Evolutionary conservation across 192 early-diverging fungal genomes (phyloP).

Genomic region (Umbelopsis sp.): DNA sequence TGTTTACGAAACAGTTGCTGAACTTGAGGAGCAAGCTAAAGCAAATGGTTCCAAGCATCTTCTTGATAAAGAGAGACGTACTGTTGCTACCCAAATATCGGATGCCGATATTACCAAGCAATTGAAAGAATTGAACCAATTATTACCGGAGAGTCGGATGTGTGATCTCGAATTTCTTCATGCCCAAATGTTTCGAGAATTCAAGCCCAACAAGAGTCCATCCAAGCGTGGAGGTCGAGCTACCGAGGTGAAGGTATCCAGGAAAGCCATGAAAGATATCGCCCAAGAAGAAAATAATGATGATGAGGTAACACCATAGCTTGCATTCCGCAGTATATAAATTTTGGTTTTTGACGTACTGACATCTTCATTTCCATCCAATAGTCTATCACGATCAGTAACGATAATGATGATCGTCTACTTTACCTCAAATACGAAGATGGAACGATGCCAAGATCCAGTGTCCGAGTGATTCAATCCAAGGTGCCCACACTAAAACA

Average conservation of each 20-base stretch:
- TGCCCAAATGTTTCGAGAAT: conserved; percentile 5
- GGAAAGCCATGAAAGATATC: not conserved
- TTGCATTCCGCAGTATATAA: no score
- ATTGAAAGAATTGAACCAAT: not conserved
- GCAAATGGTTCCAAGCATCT: not conserved
- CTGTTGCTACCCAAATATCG: not conserved
- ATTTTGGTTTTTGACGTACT: not conserved
- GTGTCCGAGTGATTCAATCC: conserved; percentile 7
- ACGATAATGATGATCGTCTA: not conserved
- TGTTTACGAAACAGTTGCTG: conserved; percentile 43
- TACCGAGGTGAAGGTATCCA: not conserved
- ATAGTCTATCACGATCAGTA: not conserved
- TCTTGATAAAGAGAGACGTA: not conserved
- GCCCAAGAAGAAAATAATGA: not conserved
- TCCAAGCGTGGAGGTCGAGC: not conserved
- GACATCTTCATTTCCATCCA: no score
- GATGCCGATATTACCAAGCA: not conserved
- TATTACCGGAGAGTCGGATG: not conserved
- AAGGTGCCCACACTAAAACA: not conserved
- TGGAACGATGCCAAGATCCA: not conserved
- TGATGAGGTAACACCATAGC: not conserved
- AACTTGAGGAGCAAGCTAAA: not conserved
- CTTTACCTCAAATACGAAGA: conserved; percentile 3
- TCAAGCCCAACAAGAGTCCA: not conserved
- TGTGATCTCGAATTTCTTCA: conserved; percentile 2